A percentile compares a stretch with the other conserved stretches of the same genome.
Conservation (phyloP, 2,329 filamentous ascomycete genomes). For the Fusarium miscanthi region DNA sequence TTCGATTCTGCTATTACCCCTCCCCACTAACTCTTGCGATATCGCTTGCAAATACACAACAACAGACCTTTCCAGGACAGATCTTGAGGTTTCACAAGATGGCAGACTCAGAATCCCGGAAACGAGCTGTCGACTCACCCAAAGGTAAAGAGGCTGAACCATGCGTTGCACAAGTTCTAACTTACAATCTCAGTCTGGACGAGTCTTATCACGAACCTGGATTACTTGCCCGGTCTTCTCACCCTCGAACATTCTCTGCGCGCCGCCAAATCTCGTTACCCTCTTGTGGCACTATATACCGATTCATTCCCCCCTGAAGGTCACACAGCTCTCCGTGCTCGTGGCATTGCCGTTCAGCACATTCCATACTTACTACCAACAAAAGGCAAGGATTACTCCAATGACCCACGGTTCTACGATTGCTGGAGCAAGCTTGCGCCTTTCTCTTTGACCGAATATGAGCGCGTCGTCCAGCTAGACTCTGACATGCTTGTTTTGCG, state of each 20-base stretch:
- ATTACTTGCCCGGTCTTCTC: conserved; percentile 84
- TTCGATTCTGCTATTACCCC: conserved; percentile 9
- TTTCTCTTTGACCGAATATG: conserved; percentile 81
- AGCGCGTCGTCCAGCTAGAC: conserved; percentile 84
- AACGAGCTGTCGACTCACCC: conserved; percentile 53
- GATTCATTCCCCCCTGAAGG: conserved; percentile 77
- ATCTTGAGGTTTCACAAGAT: conserved; percentile 26
- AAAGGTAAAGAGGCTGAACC: conserved; percentile 46
- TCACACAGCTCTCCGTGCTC: conserved; percentile 73
- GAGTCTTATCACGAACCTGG: conserved; percentile 84
- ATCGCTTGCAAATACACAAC: background rate
- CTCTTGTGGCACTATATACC: conserved; percentile 85
- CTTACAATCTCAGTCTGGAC: conserved; percentile 76
- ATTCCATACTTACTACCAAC: conserved; percentile 80
- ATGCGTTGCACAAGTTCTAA: background rate
- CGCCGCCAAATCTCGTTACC: conserved; percentile 73
- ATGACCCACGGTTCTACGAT: conserved; percentile 88
- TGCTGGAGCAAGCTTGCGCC: conserved; percentile 89
- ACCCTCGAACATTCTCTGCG: conserved; percentile 83
- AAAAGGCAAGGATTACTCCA: conserved; percentile 72
- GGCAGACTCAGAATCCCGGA: conserved; percentile 32
- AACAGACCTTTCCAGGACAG: background rate
- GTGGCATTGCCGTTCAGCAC: conserved; percentile 75
- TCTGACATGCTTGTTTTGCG: conserved; percentile 85
- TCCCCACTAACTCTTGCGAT: conserved; percentile 12